A percentile compares a stretch with the other conserved stretches of the same genome.
phyloP scores from a whole-genome alignment of 148 eudicot genomes.

The Camellia lanceoleosa region DNA sequence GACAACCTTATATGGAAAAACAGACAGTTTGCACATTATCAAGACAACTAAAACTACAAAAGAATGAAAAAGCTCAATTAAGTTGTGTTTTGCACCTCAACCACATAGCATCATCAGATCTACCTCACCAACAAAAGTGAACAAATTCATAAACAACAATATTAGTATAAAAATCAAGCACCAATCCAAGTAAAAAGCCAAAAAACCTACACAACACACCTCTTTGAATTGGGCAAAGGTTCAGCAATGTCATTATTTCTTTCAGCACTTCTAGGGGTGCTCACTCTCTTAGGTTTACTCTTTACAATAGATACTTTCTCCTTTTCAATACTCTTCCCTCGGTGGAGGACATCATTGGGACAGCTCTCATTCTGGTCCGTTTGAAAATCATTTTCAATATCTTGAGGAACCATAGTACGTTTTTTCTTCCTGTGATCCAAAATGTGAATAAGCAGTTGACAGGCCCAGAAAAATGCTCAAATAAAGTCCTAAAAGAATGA shows the following conservation, averaged over 20 bases:
- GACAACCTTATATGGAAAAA: not conserved
- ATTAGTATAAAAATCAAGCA: not conserved
- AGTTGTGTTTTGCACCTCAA: not conserved
- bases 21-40: no score
- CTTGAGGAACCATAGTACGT: slow-evolving; percentile 22
- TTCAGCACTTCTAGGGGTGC: slow-evolving; percentile 19
- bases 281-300: slow-evolving; percentile 23
- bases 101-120: not conserved
- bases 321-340: slow-evolving; percentile 14
- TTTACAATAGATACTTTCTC: slow-evolving; percentile 27
- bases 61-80: not conserved
- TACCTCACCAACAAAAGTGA: not conserved
- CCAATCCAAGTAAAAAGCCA: not conserved
- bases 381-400: slow-evolving; percentile 25
- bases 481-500: not conserved
- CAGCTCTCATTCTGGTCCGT: slow-evolving; percentile 23
- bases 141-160: not conserved
- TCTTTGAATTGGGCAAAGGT: slow-evolving; percentile 20
- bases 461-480: slow-evolving; percentile 5
- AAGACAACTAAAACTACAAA: not conserved
- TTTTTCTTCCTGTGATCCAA: slow-evolving; percentile 55
- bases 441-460: not conserved
- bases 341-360: slow-evolving; percentile 12
- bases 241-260: slow-evolving; percentile 13
- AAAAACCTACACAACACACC: slow-evolving; percentile 25